Evolutionary conservation across 1,139 yeast species (phyloP), one percentile per base, ranked within the genome.

Genomic region (Groenewaldozyma auringiensis): DNA sequence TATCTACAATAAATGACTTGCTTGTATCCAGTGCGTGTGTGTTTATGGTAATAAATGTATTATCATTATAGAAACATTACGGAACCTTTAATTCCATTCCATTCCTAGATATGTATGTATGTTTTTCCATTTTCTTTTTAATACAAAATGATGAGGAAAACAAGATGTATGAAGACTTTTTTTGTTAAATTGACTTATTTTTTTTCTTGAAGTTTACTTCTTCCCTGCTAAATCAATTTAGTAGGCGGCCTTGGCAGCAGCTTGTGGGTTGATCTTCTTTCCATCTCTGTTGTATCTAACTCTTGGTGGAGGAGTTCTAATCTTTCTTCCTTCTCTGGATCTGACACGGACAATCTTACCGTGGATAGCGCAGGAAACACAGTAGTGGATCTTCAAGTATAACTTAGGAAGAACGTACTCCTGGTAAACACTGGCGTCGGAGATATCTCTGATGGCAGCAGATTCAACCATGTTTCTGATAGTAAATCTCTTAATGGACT

Each of bases 381-480:
- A 92, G 94, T 94, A 92, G 84, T 89, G 96, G 74, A 92, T 82
- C 83, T 92, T 92, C 87, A 92, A 86, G 94, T 89, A 92, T 72
- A 94, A 84, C 84, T 92, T 92, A 77, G 99, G 99, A 68, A 92
- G 79, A 68, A 96, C 97, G 80, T 92, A 92, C 81, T 94, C 98
- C 69, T 87, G 80, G 84, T 94, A 92, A 68, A 92, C 98, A 53
- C 97, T 89, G 66, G 97, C 98, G 77, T 92, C 99, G 65, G 96
- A 86, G 76, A 92, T 82, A 76, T 92, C 99, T 82, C 99, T 88
- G 71, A 92, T 95, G 70, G 98, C 97, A 72, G 98, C 98, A 66
- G 96, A 94, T 81, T 92, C 99, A 69, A 92, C 99, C 92, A 92
- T 92, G 95, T 94, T 94, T 82, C 97, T 87, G 84, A 92, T 84